Evolutionary conservation across 1,139 yeast species (phyloP).

Genomic region (Diutina sp.): DNA sequence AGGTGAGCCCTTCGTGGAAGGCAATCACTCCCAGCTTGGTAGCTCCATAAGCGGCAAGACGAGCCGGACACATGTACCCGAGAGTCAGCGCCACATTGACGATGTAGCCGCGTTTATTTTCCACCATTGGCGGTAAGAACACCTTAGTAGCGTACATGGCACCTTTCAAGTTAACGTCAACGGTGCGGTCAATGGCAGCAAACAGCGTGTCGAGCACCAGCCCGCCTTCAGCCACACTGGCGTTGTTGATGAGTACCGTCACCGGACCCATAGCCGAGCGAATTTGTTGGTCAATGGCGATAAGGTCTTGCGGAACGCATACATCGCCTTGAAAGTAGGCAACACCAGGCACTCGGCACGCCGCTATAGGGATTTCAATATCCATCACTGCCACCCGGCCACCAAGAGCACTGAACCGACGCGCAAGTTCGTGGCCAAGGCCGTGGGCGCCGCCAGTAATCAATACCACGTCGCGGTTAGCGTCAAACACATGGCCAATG

Average conservation of each 20-base stretch:
- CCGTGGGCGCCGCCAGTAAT: constrained; percentile 80
- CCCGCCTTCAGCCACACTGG: constrained; percentile 59
- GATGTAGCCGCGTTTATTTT: constrained; percentile 54
- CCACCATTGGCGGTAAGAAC: constrained; percentile 63
- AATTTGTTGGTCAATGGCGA: constrained; percentile 22
- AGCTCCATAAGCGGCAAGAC: constrained; percentile 76
- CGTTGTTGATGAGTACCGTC: constrained; percentile 67
- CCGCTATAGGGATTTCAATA: constrained; percentile 25
- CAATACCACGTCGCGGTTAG: constrained; percentile 44
- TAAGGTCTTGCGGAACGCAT: constrained; percentile 30
- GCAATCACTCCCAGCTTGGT: constrained; percentile 80
- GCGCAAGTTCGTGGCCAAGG: constrained; percentile 54
- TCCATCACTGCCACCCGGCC: constrained; percentile 57
- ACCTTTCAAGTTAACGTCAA: constrained; percentile 57
- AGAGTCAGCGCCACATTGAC: constrained; percentile 74
- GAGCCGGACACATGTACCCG: constrained; percentile 78
- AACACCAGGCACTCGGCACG: constrained; percentile 25
- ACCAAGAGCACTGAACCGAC: constrained; percentile 22
- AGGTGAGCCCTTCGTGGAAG: constrained; percentile 68
- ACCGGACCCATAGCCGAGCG: constrained; percentile 41
- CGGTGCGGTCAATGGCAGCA: constrained; percentile 45
- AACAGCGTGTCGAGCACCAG: constrained; percentile 38
- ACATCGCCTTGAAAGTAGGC: constrained; percentile 59
- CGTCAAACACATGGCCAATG: constrained; percentile 40
- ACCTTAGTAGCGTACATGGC: constrained; percentile 58